phyloP scores from a whole-genome alignment of 345 rosid species.

The Anacardium occidentale region DNA sequence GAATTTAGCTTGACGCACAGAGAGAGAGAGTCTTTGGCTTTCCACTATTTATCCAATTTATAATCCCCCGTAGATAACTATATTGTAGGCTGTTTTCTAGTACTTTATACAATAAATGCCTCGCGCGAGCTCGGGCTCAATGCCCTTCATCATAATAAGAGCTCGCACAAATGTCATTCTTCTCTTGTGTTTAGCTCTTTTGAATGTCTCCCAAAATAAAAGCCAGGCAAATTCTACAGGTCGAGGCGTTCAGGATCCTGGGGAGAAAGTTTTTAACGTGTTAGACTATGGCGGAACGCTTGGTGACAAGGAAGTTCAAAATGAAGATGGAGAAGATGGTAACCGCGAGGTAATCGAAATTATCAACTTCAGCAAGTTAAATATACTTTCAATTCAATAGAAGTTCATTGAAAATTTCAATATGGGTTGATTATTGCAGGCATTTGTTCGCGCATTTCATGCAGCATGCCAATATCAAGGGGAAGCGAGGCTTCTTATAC shows the following conservation, averaged over 20 bases:
- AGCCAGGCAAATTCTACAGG: neutral
- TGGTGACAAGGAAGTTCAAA: conserved; percentile 28
- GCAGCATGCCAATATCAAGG: conserved; percentile 39
- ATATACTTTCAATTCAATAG: neutral
- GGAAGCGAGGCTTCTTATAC: conserved; percentile 42
- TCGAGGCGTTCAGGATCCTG: conserved; percentile 10
- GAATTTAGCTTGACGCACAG: neutral
- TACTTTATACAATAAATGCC: too few relatives aligned
- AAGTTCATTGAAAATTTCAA: neutral
- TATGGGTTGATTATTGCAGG: conserved; percentile 16
- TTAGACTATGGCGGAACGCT: conserved; percentile 34
- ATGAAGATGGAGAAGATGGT: neutral
- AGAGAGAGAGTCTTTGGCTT: neutral
- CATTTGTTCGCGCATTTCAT: conserved; percentile 36
- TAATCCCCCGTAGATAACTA: neutral
- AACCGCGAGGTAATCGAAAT: conserved; percentile 28
- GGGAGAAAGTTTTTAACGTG: conserved; percentile 44
- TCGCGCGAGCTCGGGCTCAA: neutral
- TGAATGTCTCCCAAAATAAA: neutral
- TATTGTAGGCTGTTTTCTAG: neutral
- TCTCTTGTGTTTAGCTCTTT: conserved; percentile 9
- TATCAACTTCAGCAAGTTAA: too few relatives aligned
- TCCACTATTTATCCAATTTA: neutral
- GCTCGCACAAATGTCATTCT: neutral
- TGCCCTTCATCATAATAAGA: conserved; percentile 14